Evolutionary conservation across 805 yeast genomes (phyloP).

Genomic region (Nakazawaea holstii): DNA sequence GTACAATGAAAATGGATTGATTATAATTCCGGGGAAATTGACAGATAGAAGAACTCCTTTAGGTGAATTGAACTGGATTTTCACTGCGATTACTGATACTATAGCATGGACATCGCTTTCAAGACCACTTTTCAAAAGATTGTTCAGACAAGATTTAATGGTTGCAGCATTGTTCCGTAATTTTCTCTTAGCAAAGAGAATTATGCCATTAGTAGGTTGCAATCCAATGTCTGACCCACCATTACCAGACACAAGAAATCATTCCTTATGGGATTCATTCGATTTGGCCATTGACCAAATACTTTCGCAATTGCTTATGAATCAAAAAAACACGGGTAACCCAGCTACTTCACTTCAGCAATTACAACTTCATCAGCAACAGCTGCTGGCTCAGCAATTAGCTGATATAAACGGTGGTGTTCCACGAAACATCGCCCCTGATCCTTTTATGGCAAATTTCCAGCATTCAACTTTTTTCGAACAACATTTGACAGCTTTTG

Average conservation of each 20-base stretch:
- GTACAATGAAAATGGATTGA: conserved; percentile 43
- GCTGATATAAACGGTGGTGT: background rate
- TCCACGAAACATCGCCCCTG: background rate
- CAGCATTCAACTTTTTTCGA: conserved; percentile 94
- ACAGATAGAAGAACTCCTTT: conserved; percentile 93
- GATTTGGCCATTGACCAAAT: conserved; percentile 96
- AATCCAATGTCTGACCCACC: conserved; percentile 94
- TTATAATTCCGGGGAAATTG: conserved; percentile 82
- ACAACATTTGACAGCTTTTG: conserved; percentile 94
- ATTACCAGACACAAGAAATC: conserved; percentile 77
- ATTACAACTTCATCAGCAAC: conserved; percentile 9
- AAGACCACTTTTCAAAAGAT: conserved; percentile 78
- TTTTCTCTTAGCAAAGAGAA: conserved; percentile 84
- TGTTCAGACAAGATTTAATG: conserved; percentile 93
- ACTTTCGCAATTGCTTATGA: conserved; percentile 58
- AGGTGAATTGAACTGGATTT: conserved; percentile 96
- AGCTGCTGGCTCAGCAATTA: conserved; percentile 5
- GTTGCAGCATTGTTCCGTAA: conserved; percentile 95
- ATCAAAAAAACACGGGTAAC: conserved; percentile 15
- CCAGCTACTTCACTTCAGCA: conserved; percentile 8
- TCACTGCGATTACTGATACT: conserved; percentile 96
- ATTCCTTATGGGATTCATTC: conserved; percentile 98
- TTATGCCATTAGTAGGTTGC: conserved; percentile 90
- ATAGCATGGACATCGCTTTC: conserved; percentile 95
- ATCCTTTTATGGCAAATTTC: conserved; percentile 38